Evolutionary conservation across 1,139 yeast genomes (phyloP).

Genomic region (Sugiyamaella pinicola): DNA sequence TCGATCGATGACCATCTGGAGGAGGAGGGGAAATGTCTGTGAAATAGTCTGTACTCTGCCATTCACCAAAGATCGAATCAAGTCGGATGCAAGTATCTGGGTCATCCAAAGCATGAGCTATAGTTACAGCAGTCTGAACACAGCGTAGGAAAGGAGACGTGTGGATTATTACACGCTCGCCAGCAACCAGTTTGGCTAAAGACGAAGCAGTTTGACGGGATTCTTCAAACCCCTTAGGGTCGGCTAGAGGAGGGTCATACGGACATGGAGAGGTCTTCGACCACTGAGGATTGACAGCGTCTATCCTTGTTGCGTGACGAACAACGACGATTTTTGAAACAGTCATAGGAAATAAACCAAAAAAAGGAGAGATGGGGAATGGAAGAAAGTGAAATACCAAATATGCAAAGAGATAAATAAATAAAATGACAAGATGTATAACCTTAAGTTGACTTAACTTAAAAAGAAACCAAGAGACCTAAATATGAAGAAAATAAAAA

Average conservation of each 20-base stretch:
- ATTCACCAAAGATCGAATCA: conserved; percentile 45
- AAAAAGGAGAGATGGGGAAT: neutral
- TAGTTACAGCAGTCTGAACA: conserved; percentile 42
- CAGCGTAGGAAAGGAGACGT: conserved; percentile 46
- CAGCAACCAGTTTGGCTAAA: conserved; percentile 5
- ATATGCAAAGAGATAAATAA: too few relatives aligned
- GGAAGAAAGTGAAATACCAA: neutral
- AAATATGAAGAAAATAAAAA: too few relatives aligned
- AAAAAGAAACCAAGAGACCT: too few relatives aligned
- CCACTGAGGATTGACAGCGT: conserved; percentile 40
- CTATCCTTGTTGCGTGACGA: conserved; percentile 43
- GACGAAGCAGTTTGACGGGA: conserved; percentile 31
- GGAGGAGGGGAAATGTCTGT: conserved; percentile 43
- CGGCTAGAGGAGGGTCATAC: conserved; percentile 44
- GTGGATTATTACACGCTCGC: conserved; percentile 35
- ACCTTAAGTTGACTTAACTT: too few relatives aligned
- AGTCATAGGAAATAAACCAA: neutral
- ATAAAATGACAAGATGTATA: too few relatives aligned
- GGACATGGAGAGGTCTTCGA: conserved; percentile 40
- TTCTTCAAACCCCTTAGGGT: conserved; percentile 37
- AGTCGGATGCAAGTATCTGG: conserved; percentile 32
- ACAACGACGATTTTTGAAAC: conserved; percentile 36
- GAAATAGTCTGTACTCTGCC: conserved; percentile 46
- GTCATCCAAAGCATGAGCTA: conserved; percentile 32
- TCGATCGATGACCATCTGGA: conserved; percentile 38